Evolutionary conservation across 2,329 filamentous ascomycete genomes (phyloP).

Genomic region (Stagonosporopsis chrysanthemi): DNA sequence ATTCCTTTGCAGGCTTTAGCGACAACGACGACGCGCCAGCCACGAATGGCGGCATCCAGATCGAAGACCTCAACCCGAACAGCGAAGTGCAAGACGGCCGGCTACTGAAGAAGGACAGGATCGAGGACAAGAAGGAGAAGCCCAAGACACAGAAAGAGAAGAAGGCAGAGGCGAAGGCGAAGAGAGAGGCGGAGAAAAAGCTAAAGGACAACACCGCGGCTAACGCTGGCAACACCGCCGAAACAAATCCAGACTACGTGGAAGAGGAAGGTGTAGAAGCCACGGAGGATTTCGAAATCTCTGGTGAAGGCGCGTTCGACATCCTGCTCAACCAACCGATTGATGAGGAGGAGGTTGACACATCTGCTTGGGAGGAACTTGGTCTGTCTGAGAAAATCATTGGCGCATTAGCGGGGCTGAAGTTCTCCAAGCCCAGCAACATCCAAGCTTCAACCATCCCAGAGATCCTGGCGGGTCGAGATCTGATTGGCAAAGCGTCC

Average conservation of each 20-base stretch:
- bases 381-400: slow-evolving; percentile 76
- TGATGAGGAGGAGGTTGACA: slow-evolving; percentile 68
- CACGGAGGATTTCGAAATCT: slow-evolving; percentile 31
- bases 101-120: slow-evolving; percentile 21
- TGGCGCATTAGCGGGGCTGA: slow-evolving; percentile 77
- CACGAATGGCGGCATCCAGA: slow-evolving; percentile 13
- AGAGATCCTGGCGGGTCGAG: slow-evolving; percentile 79
- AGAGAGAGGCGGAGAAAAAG: slow-evolving; percentile 29
- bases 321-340: slow-evolving; percentile 62
- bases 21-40: slow-evolving; percentile 28
- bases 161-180: slow-evolving; percentile 24
- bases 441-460: slow-evolving; percentile 86
- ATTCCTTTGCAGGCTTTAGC: slow-evolving; percentile 24
- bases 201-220: slow-evolving; percentile 17
- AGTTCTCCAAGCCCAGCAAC: slow-evolving; percentile 79
- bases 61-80: slow-evolving; percentile 19
- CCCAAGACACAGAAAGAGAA: slow-evolving; percentile 28
- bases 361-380: slow-evolving; percentile 80
- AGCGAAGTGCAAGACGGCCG: slow-evolving; percentile 34
- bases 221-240: slow-evolving; percentile 17
- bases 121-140: slow-evolving; percentile 12
- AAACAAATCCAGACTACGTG: slow-evolving; percentile 27
- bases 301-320: slow-evolving; percentile 58
- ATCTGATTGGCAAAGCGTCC: slow-evolving; percentile 94
- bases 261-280: slow-evolving; percentile 31